Base-by-base conservation (phyloP, 345 rosid species). In the Heritiera littoralis region DNA sequence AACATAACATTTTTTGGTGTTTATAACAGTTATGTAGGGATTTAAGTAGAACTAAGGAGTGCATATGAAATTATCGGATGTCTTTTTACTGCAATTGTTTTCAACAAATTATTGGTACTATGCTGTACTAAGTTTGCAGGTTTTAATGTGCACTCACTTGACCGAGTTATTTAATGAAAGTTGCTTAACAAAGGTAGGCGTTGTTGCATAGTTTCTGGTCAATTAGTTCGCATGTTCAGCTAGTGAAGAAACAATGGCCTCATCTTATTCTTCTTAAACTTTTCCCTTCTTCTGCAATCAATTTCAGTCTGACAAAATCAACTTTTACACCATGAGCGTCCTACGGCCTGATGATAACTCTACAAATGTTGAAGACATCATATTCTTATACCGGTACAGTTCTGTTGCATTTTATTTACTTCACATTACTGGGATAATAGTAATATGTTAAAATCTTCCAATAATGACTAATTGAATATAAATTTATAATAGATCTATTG, bases 271-370 rank as follows among this genome's bases (percentile, higher is more conserved):
- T 23, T 23, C 28, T 23, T 23, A 23, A 23, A 23, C 28, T 23
- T 23, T 23, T 23, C 28, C 1, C 18, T 14, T 41, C 58, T 17
- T 81, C 65, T 70, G 28, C 18, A 18, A 69, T 59, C 43, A 30
- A 30, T 59, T 82, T 76, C 89, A 95, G 99, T 89, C 94, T 17
- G 90, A 92, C 89, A 90, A 82, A 86, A 85, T 95, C 67, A 90
- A 83, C 61, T 94, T 91, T 85, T 90, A 91, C 86, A 93, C 96
- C 70, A 95, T 95, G 98, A 93, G 99, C 72, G 92, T 95, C 87
- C 81, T 95, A 77, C 86, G 90, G 81, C 95, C 99, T 35, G 91
- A 92, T 49, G 82, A 88, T 63, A 83, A 85, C 71, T 81, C 87
- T 63, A 72, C 86, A 65, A 84, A 85, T 51, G 69, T 83, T 84